Conservation (phyloP, 148 eudicot genomes). For the Cornus kousa region DNA sequence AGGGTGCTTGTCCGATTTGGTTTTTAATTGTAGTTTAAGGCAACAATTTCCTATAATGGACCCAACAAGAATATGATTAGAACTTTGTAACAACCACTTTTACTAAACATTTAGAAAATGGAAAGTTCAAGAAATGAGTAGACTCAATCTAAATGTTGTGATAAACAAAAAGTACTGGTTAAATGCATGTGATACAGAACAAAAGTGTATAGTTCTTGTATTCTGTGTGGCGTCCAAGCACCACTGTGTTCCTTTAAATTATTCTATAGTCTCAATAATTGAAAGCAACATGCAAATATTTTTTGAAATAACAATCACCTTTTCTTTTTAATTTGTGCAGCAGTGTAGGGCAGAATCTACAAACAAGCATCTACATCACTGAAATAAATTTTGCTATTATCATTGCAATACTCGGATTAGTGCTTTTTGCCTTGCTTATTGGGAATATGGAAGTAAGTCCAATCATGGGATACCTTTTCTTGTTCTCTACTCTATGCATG, state of each 20-base stretch:
- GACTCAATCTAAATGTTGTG: neutral
- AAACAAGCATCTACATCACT: constrained; percentile 7
- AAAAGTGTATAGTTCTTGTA: too few species aligned
- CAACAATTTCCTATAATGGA: too few species aligned
- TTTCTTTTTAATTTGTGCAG: constrained; percentile 1
- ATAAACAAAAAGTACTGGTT: neutral
- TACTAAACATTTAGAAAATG: too few species aligned
- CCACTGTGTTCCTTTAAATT: neutral
- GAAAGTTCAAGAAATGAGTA: neutral
- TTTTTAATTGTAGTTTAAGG: too few species aligned
- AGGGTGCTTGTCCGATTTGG: neutral
- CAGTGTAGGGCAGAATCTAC: constrained; percentile 14
- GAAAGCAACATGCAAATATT: neutral
- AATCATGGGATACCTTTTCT: neutral
- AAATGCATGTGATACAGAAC: too few species aligned
- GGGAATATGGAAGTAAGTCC: constrained; percentile 25
- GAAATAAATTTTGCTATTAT: constrained; percentile 14
- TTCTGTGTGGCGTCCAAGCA: too few species aligned
- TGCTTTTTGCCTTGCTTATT: constrained; percentile 22
- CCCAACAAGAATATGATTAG: too few species aligned
- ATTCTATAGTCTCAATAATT: neutral
- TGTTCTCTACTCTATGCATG: neutral
- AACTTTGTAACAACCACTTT: neutral
- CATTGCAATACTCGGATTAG: constrained; percentile 16
- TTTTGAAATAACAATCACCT: neutral